Conservation (phyloP, 495 filamentous ascomycete genomes). For the Extremus antarcticus region DNA sequence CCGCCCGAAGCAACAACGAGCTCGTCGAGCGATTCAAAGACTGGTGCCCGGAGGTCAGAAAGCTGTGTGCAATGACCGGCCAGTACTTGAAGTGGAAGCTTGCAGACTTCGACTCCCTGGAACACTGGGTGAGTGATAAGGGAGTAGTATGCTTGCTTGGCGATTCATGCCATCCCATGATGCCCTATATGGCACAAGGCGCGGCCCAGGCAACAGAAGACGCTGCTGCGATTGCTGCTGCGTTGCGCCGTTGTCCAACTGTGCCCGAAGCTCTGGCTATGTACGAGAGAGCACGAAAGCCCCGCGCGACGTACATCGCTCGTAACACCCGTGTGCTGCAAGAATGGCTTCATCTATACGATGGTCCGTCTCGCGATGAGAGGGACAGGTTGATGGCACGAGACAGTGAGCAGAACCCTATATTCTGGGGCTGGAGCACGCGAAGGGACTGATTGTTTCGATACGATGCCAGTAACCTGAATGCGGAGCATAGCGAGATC, state of each 20-base stretch:
- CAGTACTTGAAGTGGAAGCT: conserved; percentile 19
- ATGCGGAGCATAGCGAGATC: conserved; percentile 5
- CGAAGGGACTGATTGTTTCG: conserved; percentile 17
- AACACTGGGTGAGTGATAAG: conserved; percentile 14
- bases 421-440: conserved; percentile 14
- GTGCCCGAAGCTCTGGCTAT: conserved; percentile 34
- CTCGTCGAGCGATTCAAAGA: conserved; percentile 15
- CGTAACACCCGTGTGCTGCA: conserved; percentile 42
- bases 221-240: conserved; percentile 15
- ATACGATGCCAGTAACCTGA: conserved; percentile 10
- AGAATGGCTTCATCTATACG: conserved; percentile 47
- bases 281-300: conserved; percentile 53
- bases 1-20: conserved; percentile 11
- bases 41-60: conserved; percentile 14
- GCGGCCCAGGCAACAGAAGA: conserved; percentile 23
- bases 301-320: conserved; percentile 46
- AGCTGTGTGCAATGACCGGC: conserved; percentile 17
- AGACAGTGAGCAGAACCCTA: conserved; percentile 8
- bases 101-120: conserved; percentile 17
- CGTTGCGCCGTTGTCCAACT: not conserved
- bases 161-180: conserved; percentile 22
- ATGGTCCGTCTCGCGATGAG: conserved; percentile 44
- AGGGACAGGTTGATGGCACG: conserved; percentile 39
- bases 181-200: conserved; percentile 25
- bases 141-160: conserved; percentile 18